phyloP scores from a whole-genome alignment of 768 basidiomycete species.

The Exsudoporus frostii region DNA sequence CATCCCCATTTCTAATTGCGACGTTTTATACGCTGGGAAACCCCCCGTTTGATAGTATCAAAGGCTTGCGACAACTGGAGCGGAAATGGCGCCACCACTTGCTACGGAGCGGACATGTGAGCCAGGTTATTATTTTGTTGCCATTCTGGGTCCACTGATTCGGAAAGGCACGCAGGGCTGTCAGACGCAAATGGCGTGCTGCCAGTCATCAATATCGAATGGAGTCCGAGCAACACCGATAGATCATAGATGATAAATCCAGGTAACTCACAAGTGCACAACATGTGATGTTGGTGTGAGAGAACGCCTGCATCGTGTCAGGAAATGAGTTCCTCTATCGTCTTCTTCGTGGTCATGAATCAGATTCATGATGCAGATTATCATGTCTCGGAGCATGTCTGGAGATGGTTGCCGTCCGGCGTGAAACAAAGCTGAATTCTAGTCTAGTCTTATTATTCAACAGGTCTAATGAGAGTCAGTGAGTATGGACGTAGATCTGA shows the following conservation, averaged over 20 bases:
- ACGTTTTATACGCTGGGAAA: constrained; percentile 15
- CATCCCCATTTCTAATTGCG: neutral
- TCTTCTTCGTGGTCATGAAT: neutral
- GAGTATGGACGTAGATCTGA: neutral
- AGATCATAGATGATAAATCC: neutral
- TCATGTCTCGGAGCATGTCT: neutral
- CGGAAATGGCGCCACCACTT: constrained; percentile 20
- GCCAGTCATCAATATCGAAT: neutral
- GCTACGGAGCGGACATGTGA: constrained; percentile 11
- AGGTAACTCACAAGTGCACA: neutral
- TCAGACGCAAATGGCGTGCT: neutral
- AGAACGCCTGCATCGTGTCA: neutral
- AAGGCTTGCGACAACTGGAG: constrained; percentile 8
- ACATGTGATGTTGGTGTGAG: constrained; percentile 12
- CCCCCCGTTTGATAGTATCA: neutral
- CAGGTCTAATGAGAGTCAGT: neutral
- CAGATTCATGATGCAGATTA: neutral
- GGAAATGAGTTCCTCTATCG: neutral
- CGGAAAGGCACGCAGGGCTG: too few relatives aligned
- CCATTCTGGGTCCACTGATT: constrained; percentile 6
- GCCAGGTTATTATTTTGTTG: constrained; percentile 8
- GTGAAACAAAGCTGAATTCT: neutral
- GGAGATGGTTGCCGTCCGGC: neutral
- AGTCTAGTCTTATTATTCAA: neutral
- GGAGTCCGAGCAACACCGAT: neutral